Base-by-base conservation (phyloP, 2,329 filamentous ascomycete species). In the Aschersonia sp. region DNA sequence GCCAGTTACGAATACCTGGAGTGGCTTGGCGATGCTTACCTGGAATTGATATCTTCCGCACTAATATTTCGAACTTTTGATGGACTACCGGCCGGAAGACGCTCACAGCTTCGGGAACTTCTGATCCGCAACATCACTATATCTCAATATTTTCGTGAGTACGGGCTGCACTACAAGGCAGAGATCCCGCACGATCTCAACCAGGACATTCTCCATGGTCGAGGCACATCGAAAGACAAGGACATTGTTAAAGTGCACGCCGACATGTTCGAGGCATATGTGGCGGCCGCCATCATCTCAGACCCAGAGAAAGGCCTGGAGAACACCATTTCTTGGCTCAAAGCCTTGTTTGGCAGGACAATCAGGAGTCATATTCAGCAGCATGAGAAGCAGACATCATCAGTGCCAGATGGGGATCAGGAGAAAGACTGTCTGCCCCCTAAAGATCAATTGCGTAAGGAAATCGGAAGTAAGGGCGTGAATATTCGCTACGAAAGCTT, bases 201-300 rank as follows among this genome's bases (percentile, higher is more conserved):
- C 44, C 64, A 57, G 46, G 53, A 56, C 35, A 49, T 49, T 30
- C 49, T 51, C 5, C 46, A 56, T 5, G 57, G 59, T 7, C 54
- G 52, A 22, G 56, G 56, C 11, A 58, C 52, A 9, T 60, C 60
- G 5, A 73, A 57, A 48, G 63, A 58, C 59, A 81, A 74, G 60
- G 75, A 73, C 42, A 71, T 76, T 50, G 74, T 69, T 11, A 96
- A 96, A 63, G 79, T 87, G 8, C 72, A 85, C 48, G 89, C 83
- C 7, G 90, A 97, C 59, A 74, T 96, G 14, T 94, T 96, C 56
- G 90, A 97, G 62, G 85, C 90, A 0, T 96, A 94, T 56, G 78
- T 94, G 12, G 89, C 85, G 7, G 89, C 84, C 4, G 66, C 89
- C 5, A 75, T 94, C 35, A 67, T 87, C 2, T 80, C 82, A 1